Conservation (phyloP, 1,139 yeast species). For the Saccharomycopsis hybrid region DNA sequence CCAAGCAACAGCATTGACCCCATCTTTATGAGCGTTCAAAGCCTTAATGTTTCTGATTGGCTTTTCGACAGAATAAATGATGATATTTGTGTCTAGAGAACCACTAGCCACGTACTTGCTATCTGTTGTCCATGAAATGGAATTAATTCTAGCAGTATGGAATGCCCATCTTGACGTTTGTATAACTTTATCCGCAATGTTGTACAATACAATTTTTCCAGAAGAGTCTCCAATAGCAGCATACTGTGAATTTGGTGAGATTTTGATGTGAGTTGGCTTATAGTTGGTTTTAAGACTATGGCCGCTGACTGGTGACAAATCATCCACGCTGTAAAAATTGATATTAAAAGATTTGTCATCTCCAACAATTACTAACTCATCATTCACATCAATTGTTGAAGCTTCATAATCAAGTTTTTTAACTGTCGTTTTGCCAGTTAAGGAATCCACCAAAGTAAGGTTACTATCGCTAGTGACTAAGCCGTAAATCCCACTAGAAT, state of each 20-base stretch:
- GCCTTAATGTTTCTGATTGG: conserved; percentile 73
- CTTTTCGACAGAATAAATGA: conserved; percentile 68
- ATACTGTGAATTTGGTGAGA: conserved; percentile 63
- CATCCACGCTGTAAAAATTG: conserved; percentile 8
- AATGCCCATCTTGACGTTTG: conserved; percentile 93
- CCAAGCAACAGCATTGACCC: conserved; percentile 77
- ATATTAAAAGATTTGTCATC: conserved; percentile 23
- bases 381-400: conserved; percentile 37
- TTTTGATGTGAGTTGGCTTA: conserved; percentile 41
- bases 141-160: conserved; percentile 77
- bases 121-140: conserved; percentile 72
- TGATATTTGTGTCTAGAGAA: conserved; percentile 76
- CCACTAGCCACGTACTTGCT: conserved; percentile 71
- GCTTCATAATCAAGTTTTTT: conserved; percentile 34
- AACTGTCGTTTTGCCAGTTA: conserved; percentile 27
- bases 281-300: conserved; percentile 25
- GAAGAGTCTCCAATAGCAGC: conserved; percentile 82
- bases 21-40: conserved; percentile 83
- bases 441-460: conserved; percentile 25
- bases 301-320: conserved; percentile 24
- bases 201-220: conserved; percentile 76
- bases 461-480: conserved; percentile 33
- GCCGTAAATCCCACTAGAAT: conserved; percentile 22
- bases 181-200: conserved; percentile 45
- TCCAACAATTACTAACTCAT: conserved; percentile 46